Base-by-base conservation (phyloP, 345 rosid species). In the Salix caprea region DNA sequence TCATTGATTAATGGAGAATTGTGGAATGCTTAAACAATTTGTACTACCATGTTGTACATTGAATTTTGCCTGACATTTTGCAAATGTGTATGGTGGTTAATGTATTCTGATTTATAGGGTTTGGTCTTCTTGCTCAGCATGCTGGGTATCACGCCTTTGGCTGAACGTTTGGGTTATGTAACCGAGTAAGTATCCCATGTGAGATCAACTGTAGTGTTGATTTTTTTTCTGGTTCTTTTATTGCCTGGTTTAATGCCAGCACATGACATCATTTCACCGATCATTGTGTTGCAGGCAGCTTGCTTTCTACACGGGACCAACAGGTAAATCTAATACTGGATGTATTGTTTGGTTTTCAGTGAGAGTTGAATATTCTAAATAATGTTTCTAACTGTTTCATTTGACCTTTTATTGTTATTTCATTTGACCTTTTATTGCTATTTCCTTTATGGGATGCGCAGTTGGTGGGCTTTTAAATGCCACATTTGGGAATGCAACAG, bases 381-480 rank as follows among this genome's bases (percentile, higher is more conserved):
- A 5, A 40, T 18, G 21, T 16, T 74, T 72, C 21, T 23, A 44
- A 24, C 4, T 1, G 50, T 19, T 18, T 60, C 15, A 42, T 52
- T 70, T 24, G 18, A 21, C 12, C 61, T 54, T 42, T 36, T 71
- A 54, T 32, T 71, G 13, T 71, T 64, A 28, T 28, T 64, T 64
- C 67, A 32, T 32, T 70, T 18, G 18, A 28, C 12, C 61, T 54
- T 42, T 36, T 71, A 61, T 32, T 71, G 13, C 77, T 64, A 28
- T 28, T 64, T 64, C 67, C 16, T 23, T 26, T 65, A 5, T 65
- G 30, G 7, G 39, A 73, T 76, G 14, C 78, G 77, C 88, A 90
- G 96, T 90, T 80, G 94, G 97, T 42, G 96, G 94, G n/a, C 93
- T 93, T 65, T 73, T 93, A 52, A 93, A 93, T 65, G 97, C 97